Evolutionary conservation across 805 yeast genomes (phyloP).

Genomic region (Suhomyces sp.): DNA sequence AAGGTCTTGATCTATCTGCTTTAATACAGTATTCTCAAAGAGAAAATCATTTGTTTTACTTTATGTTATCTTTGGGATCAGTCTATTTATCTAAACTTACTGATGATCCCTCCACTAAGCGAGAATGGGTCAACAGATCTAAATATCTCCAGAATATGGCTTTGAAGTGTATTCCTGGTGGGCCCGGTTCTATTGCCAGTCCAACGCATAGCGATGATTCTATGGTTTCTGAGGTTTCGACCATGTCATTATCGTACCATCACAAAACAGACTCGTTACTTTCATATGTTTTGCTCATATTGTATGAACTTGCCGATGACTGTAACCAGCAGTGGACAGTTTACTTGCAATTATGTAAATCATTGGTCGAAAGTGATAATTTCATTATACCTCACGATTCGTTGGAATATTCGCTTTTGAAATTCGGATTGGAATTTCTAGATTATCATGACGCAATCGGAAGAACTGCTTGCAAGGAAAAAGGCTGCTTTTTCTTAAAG

Average conservation of each 20-base stretch:
- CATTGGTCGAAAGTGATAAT: conserved; percentile 14
- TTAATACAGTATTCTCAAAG: conserved; percentile 26
- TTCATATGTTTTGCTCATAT: conserved; percentile 21
- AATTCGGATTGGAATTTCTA: conserved; percentile 24
- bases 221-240: background rate
- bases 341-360: conserved; percentile 20
- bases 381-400: conserved; percentile 19
- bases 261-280: conserved; percentile 18
- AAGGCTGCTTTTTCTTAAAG: conserved; percentile 21
- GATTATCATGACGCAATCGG: conserved; percentile 28
- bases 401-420: conserved; percentile 19
- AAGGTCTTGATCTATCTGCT: conserved; percentile 21
- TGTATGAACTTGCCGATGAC: conserved; percentile 28
- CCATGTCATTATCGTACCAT: background rate
- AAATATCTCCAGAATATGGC: conserved; percentile 18
- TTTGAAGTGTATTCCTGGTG: conserved; percentile 3
- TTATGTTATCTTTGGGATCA: conserved; percentile 25
- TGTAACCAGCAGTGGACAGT: conserved; percentile 22
- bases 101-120: conserved; percentile 6
- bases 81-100: conserved; percentile 20
- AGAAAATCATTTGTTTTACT: conserved; percentile 21
- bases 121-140: conserved; percentile 21
- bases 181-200: background rate
- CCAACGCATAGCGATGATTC: background rate
- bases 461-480: conserved; percentile 29